Evolutionary conservation across 2,329 filamentous ascomycete species (phyloP).

Genomic region (Penicillium capsulatum): DNA sequence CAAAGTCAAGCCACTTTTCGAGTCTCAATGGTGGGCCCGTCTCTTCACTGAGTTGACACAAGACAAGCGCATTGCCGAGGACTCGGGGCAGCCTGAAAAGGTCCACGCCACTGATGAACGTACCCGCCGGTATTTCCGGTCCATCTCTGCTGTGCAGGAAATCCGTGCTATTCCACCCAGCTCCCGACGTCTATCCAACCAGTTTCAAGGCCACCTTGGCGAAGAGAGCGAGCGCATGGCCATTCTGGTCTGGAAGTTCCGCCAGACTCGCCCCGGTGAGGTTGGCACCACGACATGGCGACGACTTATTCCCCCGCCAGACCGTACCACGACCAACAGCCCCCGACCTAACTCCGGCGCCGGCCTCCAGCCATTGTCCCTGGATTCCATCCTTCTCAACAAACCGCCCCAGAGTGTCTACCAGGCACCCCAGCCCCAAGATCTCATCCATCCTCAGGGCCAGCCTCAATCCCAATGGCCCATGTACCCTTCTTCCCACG

Average conservation of each 20-base stretch:
- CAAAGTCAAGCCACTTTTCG: constrained; percentile 43
- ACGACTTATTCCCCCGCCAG: constrained; percentile 37
- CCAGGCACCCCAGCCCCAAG: constrained; percentile 29
- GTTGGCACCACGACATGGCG: constrained; percentile 46
- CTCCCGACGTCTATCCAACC: constrained; percentile 27
- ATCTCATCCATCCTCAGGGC: constrained; percentile 29
- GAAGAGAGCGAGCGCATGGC: constrained; percentile 39
- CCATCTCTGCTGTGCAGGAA: constrained; percentile 46
- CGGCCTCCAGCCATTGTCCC: constrained; percentile 35
- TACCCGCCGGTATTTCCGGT: constrained; percentile 36
- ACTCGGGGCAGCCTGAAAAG: constrained; percentile 29
- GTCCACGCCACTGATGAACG: constrained; percentile 34
- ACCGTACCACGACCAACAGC: constrained; percentile 37
- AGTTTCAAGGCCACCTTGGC: constrained; percentile 21
- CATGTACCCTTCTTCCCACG: constrained; percentile 33
- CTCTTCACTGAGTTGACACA: constrained; percentile 42
- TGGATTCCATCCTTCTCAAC: constrained; percentile 34
- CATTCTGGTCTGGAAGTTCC: constrained; percentile 47
- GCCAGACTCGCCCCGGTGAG: constrained; percentile 38
- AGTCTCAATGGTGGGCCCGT: constrained; percentile 45
- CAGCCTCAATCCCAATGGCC: constrained; percentile 36
- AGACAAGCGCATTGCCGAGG: constrained; percentile 38
- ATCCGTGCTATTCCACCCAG: constrained; percentile 35
- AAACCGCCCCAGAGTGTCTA: constrained; percentile 33
- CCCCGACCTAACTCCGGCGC: constrained; percentile 31